These are phyloP conservation scores for Endoconidiophora laricicola DNA, from an alignment of 2,329 filamentous ascomycete genomes.

Conservation along the genomic window DNA sequence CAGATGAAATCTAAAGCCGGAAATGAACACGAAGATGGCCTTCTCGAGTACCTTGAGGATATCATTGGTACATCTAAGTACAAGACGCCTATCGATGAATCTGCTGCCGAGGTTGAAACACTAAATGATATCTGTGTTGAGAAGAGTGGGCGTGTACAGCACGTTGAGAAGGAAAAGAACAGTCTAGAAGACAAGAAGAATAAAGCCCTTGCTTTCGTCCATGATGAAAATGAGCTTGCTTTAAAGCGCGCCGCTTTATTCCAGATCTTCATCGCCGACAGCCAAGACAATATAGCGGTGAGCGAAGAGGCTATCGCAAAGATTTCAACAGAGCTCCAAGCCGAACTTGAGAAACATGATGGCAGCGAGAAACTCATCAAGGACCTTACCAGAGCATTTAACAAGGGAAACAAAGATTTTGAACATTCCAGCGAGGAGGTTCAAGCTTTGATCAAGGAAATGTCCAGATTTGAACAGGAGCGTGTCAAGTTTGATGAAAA, in stretches of 20 bases:
- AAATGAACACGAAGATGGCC: constrained; percentile 88
- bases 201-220: constrained; percentile 73
- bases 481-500: constrained; percentile 96
- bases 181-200: constrained; percentile 92
- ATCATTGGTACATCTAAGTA: constrained; percentile 99
- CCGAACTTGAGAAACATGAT: constrained; percentile 79
- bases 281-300: constrained; percentile 72
- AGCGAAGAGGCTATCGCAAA: constrained; percentile 82
- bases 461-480: constrained; percentile 89
- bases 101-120: constrained; percentile 73
- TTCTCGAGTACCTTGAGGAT: constrained; percentile 92
- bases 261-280: constrained; percentile 79
- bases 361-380: constrained; percentile 85
- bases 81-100: constrained; percentile 91
- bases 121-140: constrained; percentile 91
- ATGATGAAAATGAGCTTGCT: constrained; percentile 82
- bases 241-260: constrained; percentile 82
- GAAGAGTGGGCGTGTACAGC: constrained; percentile 88
- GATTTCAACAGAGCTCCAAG: constrained; percentile 71
- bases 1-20: constrained; percentile 97
- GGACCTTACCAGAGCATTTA: constrained; percentile 69
- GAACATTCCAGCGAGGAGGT: constrained; percentile 69
- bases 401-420: constrained; percentile 66
- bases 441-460: constrained; percentile 66
- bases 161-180: constrained; percentile 94